Percentiles rank a stretch among this genome's conserved stretches.
Evolutionary conservation across 2,329 filamentous ascomycete genomes (phyloP).

Genomic region (Aquanectria penicillioides): DNA sequence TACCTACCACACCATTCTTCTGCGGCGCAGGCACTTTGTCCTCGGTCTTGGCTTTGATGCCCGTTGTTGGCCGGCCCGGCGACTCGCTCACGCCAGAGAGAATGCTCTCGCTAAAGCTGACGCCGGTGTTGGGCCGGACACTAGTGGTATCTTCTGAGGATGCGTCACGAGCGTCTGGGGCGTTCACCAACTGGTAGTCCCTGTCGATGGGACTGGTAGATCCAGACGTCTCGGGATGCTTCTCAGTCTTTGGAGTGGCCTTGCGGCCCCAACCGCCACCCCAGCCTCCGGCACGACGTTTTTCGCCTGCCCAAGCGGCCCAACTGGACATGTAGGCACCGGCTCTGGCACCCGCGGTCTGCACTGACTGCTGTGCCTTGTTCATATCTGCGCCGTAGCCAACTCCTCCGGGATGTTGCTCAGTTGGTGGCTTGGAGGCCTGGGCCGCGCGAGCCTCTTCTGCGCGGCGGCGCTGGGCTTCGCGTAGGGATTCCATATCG

Average conservation of each 20-base stretch:
- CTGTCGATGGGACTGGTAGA: slow-evolving; percentile 51
- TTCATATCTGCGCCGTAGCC: slow-evolving; percentile 40
- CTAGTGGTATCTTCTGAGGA: slow-evolving; percentile 42
- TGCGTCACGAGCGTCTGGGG: slow-evolving; percentile 40
- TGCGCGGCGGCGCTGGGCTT: slow-evolving; percentile 55
- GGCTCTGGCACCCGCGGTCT: slow-evolving; percentile 64
- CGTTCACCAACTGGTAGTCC: slow-evolving; percentile 50
- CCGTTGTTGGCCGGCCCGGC: slow-evolving; percentile 36
- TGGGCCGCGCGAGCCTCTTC: slow-evolving; percentile 49
- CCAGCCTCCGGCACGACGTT: slow-evolving; percentile 68
- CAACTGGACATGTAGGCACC: slow-evolving; percentile 75
- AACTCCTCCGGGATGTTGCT: slow-evolving; percentile 23
- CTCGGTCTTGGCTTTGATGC: slow-evolving; percentile 15
- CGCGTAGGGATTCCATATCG: slow-evolving; percentile 77
- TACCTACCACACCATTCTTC: slow-evolving; percentile 27
- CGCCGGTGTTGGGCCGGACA: slow-evolving; percentile 49
- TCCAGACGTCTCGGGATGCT: slow-evolving; percentile 45
- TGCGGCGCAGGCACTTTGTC: slow-evolving; percentile 22
- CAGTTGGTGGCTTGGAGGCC: slow-evolving; percentile 15
- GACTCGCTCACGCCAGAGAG: slow-evolving; percentile 51
- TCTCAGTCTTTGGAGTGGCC: slow-evolving; percentile 44
- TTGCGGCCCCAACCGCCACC: slow-evolving; percentile 53
- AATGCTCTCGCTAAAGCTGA: slow-evolving; percentile 57
- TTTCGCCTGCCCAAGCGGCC: slow-evolving; percentile 79
- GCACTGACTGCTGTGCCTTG: slow-evolving; percentile 58